Percentiles rank a stretch among this genome's conserved stretches.
These are phyloP conservation scores for Aspergillus caelatus DNA, from an alignment of 2,329 filamentous ascomycete genomes.

Conservation along the genomic window DNA sequence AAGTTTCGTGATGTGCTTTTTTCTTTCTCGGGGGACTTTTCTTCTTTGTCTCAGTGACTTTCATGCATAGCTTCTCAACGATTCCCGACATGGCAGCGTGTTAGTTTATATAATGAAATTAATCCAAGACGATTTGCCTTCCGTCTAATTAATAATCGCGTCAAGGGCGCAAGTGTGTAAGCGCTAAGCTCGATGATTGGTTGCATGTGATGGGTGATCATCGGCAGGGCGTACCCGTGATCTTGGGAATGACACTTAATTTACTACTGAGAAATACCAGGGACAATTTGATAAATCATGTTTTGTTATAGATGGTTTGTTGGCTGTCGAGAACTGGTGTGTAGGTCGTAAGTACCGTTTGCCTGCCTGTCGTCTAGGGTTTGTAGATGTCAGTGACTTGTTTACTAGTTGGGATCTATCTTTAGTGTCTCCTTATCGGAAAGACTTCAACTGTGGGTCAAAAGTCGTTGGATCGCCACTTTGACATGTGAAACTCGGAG, in stretches of 20 bases:
- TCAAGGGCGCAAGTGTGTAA: not conserved
- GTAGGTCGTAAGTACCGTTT: not conserved
- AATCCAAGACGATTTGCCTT: not conserved
- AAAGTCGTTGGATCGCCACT: not conserved
- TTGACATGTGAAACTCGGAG: constrained; percentile 7
- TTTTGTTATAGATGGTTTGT: not conserved
- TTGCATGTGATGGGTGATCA: not conserved
- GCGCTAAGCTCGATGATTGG: not conserved
- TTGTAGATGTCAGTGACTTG: not conserved
- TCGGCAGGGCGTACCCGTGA: constrained; percentile 1
- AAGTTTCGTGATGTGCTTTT: not conserved
- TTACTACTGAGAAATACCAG: not conserved
- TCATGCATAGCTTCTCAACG: not conserved
- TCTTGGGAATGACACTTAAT: not conserved
- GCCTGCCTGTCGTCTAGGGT: not conserved
- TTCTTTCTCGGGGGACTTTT: not conserved
- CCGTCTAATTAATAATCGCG: not conserved
- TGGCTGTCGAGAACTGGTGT: not conserved
- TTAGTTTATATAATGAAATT: not conserved
- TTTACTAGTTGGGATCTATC: no score
- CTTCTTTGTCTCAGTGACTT: no score
- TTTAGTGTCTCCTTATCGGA: not conserved
- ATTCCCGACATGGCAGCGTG: not conserved
- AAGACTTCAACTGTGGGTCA: not conserved
- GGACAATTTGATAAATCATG: not conserved